Evolutionary conservation across 306 rosid genomes (phyloP).

Genomic region (Lathyrus aphaca): DNA sequence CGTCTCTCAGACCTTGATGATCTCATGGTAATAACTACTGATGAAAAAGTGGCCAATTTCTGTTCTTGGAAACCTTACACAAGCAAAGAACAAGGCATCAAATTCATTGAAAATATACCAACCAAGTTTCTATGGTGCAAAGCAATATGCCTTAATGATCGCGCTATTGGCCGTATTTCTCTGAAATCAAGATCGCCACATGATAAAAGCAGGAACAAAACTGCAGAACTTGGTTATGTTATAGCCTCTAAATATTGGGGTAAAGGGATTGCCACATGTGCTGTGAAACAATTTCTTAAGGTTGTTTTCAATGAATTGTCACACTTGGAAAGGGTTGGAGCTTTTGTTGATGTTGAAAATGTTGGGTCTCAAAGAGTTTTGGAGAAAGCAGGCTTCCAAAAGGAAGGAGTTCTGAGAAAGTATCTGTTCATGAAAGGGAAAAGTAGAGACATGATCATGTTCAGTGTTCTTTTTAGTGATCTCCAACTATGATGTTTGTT

Average conservation of each 20-base stretch:
- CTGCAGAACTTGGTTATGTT: conserved; percentile 63
- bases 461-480: conserved; percentile 55
- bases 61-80: conserved; percentile 68
- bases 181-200: conserved; percentile 34
- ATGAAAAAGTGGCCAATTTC: conserved; percentile 54
- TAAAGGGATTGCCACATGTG: conserved; percentile 65
- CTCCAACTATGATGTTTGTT: background rate
- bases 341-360: conserved; percentile 68
- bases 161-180: conserved; percentile 62
- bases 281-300: conserved; percentile 57
- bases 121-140: conserved; percentile 52
- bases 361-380: conserved; percentile 68
- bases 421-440: conserved; percentile 47
- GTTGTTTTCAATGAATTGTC: conserved; percentile 53
- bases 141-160: conserved; percentile 60
- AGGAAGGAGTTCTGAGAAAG: conserved; percentile 70
- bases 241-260: conserved; percentile 68
- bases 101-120: conserved; percentile 43
- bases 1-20: conserved; percentile 65
- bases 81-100: conserved; percentile 52
- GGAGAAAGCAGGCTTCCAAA: conserved; percentile 69
- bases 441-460: conserved; percentile 55
- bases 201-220: conserved; percentile 43
- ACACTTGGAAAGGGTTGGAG: conserved; percentile 75
- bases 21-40: conserved; percentile 63